These are phyloP conservation scores for Teratosphaeria pseudoeucalypti DNA, from an alignment of 2,329 filamentous ascomycete species.

Conservation along the genomic window DNA sequence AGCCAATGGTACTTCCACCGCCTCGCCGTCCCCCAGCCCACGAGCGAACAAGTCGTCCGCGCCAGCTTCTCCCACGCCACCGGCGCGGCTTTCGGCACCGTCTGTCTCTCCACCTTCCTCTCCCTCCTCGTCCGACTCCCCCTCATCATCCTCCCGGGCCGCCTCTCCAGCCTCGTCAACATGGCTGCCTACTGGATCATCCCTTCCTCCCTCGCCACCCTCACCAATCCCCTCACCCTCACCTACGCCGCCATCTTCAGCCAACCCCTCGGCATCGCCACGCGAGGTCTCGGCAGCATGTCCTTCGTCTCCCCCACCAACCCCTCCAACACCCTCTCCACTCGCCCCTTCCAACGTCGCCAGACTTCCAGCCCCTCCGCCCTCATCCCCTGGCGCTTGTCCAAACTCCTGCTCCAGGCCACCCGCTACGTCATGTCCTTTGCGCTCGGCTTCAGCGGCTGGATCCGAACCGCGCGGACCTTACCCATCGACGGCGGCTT, in stretches of 20 bases:
- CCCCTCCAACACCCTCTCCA: conserved; percentile 56
- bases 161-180: conserved; percentile 58
- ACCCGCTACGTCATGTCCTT: conserved; percentile 86
- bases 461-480: conserved; percentile 83
- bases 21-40: conserved; percentile 64
- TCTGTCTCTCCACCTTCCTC: conserved; percentile 77
- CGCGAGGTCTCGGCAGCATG: conserved; percentile 70
- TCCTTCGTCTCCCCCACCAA: conserved; percentile 64
- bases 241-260: conserved; percentile 94
- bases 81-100: conserved; percentile 82
- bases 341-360: conserved; percentile 18
- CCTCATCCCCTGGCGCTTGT: conserved; percentile 77
- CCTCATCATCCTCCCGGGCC: conserved; percentile 68
- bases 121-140: conserved; percentile 74
- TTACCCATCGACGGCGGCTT: conserved; percentile 48
- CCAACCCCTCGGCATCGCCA: conserved; percentile 65
- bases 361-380: conserved; percentile 28
- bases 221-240: conserved; percentile 84
- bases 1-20: conserved; percentile 99
- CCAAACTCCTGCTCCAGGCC: conserved; percentile 83
- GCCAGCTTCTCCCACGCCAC: conserved; percentile 73
- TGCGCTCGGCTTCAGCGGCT: conserved; percentile 85
- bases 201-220: conserved; percentile 70
- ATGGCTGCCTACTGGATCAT: conserved; percentile 70
- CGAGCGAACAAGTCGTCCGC: conserved; percentile 68